phyloP scores from a whole-genome alignment of 257 asterid genomes.

The Fraxinus excelsior region DNA sequence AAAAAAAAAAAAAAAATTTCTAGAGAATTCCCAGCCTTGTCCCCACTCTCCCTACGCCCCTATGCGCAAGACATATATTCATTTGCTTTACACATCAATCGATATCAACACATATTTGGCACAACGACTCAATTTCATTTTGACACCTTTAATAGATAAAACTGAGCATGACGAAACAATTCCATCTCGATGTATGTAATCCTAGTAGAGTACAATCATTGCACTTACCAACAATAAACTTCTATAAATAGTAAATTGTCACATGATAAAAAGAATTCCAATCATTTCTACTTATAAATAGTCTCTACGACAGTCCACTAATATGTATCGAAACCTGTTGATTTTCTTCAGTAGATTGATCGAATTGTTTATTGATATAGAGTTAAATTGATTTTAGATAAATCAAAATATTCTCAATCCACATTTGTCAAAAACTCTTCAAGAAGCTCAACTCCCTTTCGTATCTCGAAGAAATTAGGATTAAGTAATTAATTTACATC shows the following conservation, averaged over 20 bases:
- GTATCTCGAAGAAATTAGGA: too few species aligned
- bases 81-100: background rate
- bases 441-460: background rate
- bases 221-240: background rate
- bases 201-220: background rate
- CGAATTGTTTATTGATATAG: too few species aligned
- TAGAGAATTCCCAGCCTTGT: too few species aligned
- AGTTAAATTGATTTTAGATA: too few species aligned
- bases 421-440: background rate
- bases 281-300: too few species aligned
- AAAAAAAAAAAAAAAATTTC: too few species aligned
- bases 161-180: background rate
- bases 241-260: background rate
- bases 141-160: background rate
- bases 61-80: background rate
- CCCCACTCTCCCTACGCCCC: too few species aligned
- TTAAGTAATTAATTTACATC: background rate
- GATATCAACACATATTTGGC: background rate
- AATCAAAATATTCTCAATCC: background rate
- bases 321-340: background rate
- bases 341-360: background rate
- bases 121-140: background rate
- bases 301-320: background rate
- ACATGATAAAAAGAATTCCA: background rate
- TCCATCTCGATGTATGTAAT: background rate